A percentile compares a stretch with the other conserved stretches of the same genome.
Evolutionary conservation across 345 rosid species (phyloP).

Genomic region (Moricandia arvensis): DNA sequence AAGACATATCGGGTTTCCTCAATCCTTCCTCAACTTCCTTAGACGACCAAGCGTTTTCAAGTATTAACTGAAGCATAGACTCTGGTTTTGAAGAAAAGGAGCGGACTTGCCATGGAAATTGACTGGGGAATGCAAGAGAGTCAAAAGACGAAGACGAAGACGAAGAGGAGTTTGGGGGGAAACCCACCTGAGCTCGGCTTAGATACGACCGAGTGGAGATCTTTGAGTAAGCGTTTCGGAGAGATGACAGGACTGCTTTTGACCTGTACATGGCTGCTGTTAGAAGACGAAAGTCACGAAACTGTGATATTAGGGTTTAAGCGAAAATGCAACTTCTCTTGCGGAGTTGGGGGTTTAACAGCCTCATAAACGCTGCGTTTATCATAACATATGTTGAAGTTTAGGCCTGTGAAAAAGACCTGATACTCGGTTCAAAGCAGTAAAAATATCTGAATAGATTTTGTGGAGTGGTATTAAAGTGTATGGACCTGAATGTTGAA

Average conservation of each 20-base stretch:
- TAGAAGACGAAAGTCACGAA: not conserved
- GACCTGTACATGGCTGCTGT: conserved; percentile 61
- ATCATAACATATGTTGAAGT: not conserved
- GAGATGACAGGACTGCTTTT: conserved; percentile 41
- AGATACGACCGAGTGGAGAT: conserved; percentile 38
- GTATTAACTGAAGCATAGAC: conserved; percentile 48
- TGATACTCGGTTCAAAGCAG: not conserved
- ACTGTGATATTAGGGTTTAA: conserved; percentile 19
- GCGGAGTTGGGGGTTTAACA: not conserved
- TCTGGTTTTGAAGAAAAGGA: conserved; percentile 47
- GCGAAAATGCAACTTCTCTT: not conserved
- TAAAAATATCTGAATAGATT: too few species aligned
- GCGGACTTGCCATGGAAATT: conserved; percentile 20
- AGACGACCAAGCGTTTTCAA: conserved; percentile 48
- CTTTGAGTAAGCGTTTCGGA: conserved; percentile 42
- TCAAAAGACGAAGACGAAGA: not conserved
- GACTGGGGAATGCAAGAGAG: conserved; percentile 20
- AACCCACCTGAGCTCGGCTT: conserved; percentile 50
- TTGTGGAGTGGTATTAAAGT: too few species aligned
- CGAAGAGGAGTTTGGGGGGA: conserved; percentile 27
- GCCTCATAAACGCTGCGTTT: not conserved
- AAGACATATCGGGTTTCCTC: conserved; percentile 23
- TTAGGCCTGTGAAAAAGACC: not conserved
- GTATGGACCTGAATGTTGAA: too few species aligned
- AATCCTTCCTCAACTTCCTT: conserved; percentile 49